phyloP scores from a whole-genome alignment of 768 basidiomycete species.

The Collybia sordida region DNA sequence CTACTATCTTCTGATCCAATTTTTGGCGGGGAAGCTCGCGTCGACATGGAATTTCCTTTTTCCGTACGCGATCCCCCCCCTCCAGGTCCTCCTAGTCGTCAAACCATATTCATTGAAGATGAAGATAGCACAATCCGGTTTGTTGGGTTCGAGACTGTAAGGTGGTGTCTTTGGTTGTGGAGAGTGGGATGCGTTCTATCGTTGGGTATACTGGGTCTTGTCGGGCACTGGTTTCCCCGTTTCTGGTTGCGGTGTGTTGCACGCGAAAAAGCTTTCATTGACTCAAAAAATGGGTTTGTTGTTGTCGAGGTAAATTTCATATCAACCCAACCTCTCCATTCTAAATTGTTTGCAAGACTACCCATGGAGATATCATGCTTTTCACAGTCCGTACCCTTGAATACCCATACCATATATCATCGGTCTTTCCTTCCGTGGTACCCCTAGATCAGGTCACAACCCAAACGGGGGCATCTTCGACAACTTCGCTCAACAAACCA shows the following conservation, averaged over 20 bases:
- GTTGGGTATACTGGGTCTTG: slow-evolving; percentile 70
- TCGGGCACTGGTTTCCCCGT: slow-evolving; percentile 93
- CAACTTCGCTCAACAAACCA: slow-evolving; percentile 21
- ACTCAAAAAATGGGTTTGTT: slow-evolving; percentile 69
- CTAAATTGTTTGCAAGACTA: slow-evolving; percentile 55
- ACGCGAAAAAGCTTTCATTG: slow-evolving; percentile 77
- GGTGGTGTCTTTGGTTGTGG: slow-evolving; percentile 71
- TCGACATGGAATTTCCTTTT: slow-evolving; percentile 74
- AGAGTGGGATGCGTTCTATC: slow-evolving; percentile 62
- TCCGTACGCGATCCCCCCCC: slow-evolving; percentile 70
- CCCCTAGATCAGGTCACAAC: slow-evolving; percentile 28
- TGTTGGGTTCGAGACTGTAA: slow-evolving; percentile 75
- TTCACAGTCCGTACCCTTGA: slow-evolving; percentile 65
- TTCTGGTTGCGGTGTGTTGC: slow-evolving; percentile 90
- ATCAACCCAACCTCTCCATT: not conserved
- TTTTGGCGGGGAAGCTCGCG: slow-evolving; percentile 80
- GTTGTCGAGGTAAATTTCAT: slow-evolving; percentile 78
- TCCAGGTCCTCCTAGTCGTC: slow-evolving; percentile 79
- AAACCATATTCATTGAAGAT: slow-evolving; percentile 82
- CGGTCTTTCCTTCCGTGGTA: slow-evolving; percentile 62
- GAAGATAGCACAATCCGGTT: slow-evolving; percentile 90
- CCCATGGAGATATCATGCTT: slow-evolving; percentile 78
- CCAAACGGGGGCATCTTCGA: slow-evolving; percentile 5
- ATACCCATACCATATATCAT: slow-evolving; percentile 79
- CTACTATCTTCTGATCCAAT: slow-evolving; percentile 73